Base-by-base conservation (phyloP, 371 early-diverging fungal genomes). In the Rhizopus stolonifer region DNA sequence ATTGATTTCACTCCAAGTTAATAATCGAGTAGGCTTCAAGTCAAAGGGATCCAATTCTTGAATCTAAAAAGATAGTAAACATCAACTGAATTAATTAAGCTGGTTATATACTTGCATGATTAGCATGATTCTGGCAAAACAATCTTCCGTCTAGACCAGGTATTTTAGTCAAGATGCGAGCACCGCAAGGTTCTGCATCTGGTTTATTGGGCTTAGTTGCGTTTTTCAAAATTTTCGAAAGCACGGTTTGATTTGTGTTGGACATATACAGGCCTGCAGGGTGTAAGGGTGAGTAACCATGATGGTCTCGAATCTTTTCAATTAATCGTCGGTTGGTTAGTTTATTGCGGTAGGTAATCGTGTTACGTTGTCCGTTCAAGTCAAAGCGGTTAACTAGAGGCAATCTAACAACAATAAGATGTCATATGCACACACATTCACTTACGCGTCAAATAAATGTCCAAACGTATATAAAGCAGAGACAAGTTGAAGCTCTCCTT, bases 31-130 rank as follows among this genome's bases (percentile, higher is more conserved):
- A 13, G 90, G 88, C n/a, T 79, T 80, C 54, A 92, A 63, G 45
- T 86, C 90, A 50, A 80, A 81, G 14, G 89, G 80, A 69, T 90
- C 90, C 45, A 92, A 64, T 52, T 85, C 86, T 53, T 87, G 86
- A 45, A 91, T 69, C 66, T 85, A 56, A 39, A 55, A 24, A 23
- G 21, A 11, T 62, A 44, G 10, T 60, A 51, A n/a, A 58, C 34
- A 46, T 18, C 39, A 19, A 56, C 15, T n/a, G 29, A 39, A 13
- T 7, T 19, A 43, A n/a, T n/a, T 38, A 50, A 23, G 50, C 49
- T 36, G 36, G n/a, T 36, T 36, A 14, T 2, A 15, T 24, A 34
- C 61, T 51, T 74, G 77, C 84, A 54, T 82, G 81, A 47, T 78
- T 85, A 29, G 82, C 82, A 64, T 67, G 69, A 49, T 81, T 80